A percentile compares a stretch with the other conserved stretches of the same genome.
phyloP scores from a whole-genome alignment of 2,329 filamentous ascomycete species.

The Sclerotinia sclerotiorum region DNA sequence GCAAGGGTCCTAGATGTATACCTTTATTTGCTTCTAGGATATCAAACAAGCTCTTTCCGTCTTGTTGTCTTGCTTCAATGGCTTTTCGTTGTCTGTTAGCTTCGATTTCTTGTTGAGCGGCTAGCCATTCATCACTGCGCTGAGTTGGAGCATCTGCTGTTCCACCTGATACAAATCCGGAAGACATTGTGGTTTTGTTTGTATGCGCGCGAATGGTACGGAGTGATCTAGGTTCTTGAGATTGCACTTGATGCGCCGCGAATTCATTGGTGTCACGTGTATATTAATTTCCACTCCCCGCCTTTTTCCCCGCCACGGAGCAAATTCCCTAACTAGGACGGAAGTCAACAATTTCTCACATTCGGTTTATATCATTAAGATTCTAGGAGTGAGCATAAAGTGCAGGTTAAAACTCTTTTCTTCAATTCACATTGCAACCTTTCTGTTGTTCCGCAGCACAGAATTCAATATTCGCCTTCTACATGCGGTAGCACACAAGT shows the following conservation, averaged over 20 bases:
- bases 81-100: conserved; percentile 37
- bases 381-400: background rate
- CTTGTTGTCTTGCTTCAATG: conserved; percentile 44
- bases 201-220: conserved; percentile 16
- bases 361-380: background rate
- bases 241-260: background rate
- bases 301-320: conserved; percentile 1
- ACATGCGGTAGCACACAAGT: background rate
- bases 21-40: conserved; percentile 81
- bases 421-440: background rate
- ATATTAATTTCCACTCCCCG: background rate
- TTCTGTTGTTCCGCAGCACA: background rate
- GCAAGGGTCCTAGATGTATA: conserved; percentile 39
- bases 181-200: conserved; percentile 43
- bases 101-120: conserved; percentile 43
- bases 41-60: conserved; percentile 66
- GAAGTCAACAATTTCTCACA: background rate
- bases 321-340: background rate
- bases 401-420: background rate
- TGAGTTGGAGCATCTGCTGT: conserved; percentile 47
- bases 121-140: conserved; percentile 41
- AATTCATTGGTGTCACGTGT: conserved; percentile 8
- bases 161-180: conserved; percentile 53
- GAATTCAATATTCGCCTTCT: background rate
- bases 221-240: conserved; percentile 1